Evolutionary conservation across 2,329 filamentous ascomycete genomes (phyloP), one percentile per base, ranked within the genome.

Genomic region (Stenocarpella maydis): DNA sequence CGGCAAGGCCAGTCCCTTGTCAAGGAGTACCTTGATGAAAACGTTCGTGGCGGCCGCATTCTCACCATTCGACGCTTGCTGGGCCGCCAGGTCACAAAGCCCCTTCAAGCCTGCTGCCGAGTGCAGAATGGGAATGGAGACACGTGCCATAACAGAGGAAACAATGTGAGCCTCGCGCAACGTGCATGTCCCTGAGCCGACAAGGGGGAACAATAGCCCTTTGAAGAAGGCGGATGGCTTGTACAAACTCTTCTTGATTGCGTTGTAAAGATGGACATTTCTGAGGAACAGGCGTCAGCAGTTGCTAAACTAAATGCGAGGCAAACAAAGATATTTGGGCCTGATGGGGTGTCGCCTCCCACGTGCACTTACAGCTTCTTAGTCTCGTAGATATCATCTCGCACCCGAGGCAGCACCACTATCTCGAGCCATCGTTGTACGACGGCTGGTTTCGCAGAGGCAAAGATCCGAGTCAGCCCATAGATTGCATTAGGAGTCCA

Each of bases 191-290:
- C 94, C 93, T 63, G 90, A 92, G 10, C 88, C 88, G 12, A 97
- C 90, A 21, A 99, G 87, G 0, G 96, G 96, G 78, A 98, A 98
- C 19, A 99, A 85, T 74, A 99, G 90, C 4, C 95, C 96, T 80
- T 98, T 97, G 87, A 99, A 99, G 82, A 97, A 99, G 21, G 95
- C 94, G 0, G 93, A 91, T 8, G 96, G 96, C 80, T 97, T 97
- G 84, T 97, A 98, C 17, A 98, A 86, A 9, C 89, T 90, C 79
- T 97, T 97, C 82, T 98, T 98, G 69, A 99, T 84, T 0, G 94
- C 89, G 75, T 97, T 95, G 87, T 98, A 99, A 9, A 98, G 85
- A 79, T 99, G 96, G 0, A 98, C 91, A 12, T 67, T 67, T 1
- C 58, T 63, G n/a, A 1, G 14, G 14, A 49, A 37, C n/a, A 24